Percentiles rank a stretch among this genome's conserved stretches.
Conservation (phyloP, 371 early-diverging fungal species). For the Basidiobolus meristosporus region DNA sequence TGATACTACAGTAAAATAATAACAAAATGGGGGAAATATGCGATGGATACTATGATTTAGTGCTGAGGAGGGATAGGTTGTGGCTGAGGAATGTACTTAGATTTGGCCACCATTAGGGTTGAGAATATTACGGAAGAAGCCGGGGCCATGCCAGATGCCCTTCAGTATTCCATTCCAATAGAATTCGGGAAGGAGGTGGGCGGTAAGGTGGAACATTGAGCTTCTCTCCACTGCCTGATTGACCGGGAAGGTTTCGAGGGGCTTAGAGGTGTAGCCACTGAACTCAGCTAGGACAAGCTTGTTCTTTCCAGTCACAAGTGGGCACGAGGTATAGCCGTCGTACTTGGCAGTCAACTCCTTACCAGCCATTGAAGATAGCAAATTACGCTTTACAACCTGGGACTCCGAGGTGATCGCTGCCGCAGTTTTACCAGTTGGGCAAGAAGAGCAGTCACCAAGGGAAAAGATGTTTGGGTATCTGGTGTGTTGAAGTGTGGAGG, state of each 20-base stretch:
- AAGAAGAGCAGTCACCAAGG: constrained; percentile 62
- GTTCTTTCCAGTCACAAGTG: constrained; percentile 53
- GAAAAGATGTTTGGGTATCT: constrained; percentile 62
- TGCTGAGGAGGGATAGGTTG: too few relatives aligned
- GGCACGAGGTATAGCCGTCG: constrained; percentile 77
- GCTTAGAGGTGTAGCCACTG: constrained; percentile 57
- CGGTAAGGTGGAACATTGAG: constrained; percentile 44
- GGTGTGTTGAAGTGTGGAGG: constrained; percentile 56
- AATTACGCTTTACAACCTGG: constrained; percentile 49
- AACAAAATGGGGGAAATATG: too few relatives aligned
- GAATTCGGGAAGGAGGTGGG: constrained; percentile 52
- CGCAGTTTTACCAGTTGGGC: constrained; percentile 84
- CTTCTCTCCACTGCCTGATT: constrained; percentile 54
- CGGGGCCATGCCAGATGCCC: constrained; percentile 66
- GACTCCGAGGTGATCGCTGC: constrained; percentile 78
- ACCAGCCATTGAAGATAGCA: constrained; percentile 10
- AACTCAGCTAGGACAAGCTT: constrained; percentile 77
- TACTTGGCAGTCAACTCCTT: constrained; percentile 19
- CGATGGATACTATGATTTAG: too few relatives aligned
- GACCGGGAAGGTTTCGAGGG: constrained; percentile 68
- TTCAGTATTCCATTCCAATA: constrained; percentile 62
- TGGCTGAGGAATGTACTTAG: too few relatives aligned
- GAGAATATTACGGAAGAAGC: constrained; percentile 19
- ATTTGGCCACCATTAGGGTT: too few relatives aligned
- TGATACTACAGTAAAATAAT: too few relatives aligned